These are phyloP conservation scores for Sordariomycetes sp. DNA, from an alignment of 2,329 filamentous ascomycete genomes.

Conservation along the genomic window DNA sequence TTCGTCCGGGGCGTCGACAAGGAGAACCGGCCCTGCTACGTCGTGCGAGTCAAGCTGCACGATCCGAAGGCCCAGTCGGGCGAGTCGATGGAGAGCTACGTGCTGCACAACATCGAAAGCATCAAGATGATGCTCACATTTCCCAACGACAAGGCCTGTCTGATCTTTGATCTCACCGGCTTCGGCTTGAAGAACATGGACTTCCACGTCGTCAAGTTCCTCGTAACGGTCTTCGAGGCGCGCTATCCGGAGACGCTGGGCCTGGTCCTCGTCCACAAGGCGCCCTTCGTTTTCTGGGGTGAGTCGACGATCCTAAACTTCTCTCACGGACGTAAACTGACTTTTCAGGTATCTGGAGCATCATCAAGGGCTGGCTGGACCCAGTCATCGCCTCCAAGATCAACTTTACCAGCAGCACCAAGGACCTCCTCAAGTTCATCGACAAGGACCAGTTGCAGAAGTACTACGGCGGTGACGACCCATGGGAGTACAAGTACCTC, in stretches of 20 bases:
- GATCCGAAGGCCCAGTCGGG: slow-evolving; percentile 19
- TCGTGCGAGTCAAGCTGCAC: slow-evolving; percentile 23
- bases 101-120: slow-evolving; percentile 28
- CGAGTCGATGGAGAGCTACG: slow-evolving; percentile 24
- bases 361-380: slow-evolving; percentile 69
- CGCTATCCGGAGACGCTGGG: slow-evolving; percentile 70
- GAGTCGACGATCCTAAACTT: slow-evolving; percentile 3
- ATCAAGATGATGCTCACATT: slow-evolving; percentile 16
- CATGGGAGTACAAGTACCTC: slow-evolving; percentile 56
- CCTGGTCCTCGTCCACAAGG: slow-evolving; percentile 63
- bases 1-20: slow-evolving; percentile 26
- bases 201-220: slow-evolving; percentile 67
- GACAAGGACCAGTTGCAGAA: slow-evolving; percentile 42
- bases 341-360: slow-evolving; percentile 34
- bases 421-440: slow-evolving; percentile 55
- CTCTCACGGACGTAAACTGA: background rate
- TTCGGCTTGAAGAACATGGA: slow-evolving; percentile 69
- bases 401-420: slow-evolving; percentile 54
- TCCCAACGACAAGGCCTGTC: slow-evolving; percentile 6
- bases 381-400: slow-evolving; percentile 67
- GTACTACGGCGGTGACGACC: slow-evolving; percentile 58
- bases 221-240: slow-evolving; percentile 72
- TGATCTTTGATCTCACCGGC: slow-evolving; percentile 65
- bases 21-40: slow-evolving; percentile 23
- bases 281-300: slow-evolving; percentile 60